Base-by-base conservation (phyloP, 2,329 filamentous ascomycete species). In the Clarireedia sp. region DNA sequence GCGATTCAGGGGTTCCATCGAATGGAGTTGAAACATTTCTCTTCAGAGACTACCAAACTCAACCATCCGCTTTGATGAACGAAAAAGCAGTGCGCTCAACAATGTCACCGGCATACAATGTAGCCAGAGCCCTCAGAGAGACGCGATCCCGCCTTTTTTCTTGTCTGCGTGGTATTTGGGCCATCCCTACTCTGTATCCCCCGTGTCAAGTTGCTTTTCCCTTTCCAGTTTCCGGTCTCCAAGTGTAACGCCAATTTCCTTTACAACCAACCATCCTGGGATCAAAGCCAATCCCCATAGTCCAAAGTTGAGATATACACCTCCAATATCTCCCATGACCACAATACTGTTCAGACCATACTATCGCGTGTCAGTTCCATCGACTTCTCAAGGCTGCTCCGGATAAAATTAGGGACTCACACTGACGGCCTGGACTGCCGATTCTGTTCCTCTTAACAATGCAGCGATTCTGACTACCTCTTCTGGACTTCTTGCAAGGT, bases 381-480 rank as follows among this genome's bases (percentile, higher is more conserved):
- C 49, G 29, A 4, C 10, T 33, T 12, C 29, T 2, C 29, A 33
- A 33, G 29, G 12, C 29, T 33, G 29, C 10, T 12, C 29, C 12
- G 29, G 12, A 33, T 33, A 10, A 12, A 9, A 41, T 41, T n/a
- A 16, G 19, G 17, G 16, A 69, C 73, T 62, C 64, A 76, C 74
- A 63, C 83, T 86, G 16, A 90, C 70, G 6, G 85, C 86, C 66
- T 90, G 86, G 72, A 83, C 85, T 0, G 83, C 86, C 1, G 83
- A 87, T 69, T 90, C 86, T 0, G 83, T 86, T 1, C 83, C 86
- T 54, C 86, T 76, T 2, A 90, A 72, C 12, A 90, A 69, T 0
- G 83, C 85, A 0, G 86, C 79, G 63, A 85, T 83, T 0, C 86
- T 78, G 44, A 90, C 79, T 1, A 89, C 78, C 61, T 90, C 81